These are phyloP conservation scores for Rubia yunnanensis DNA, from an alignment of 257 asterid genomes.

Conservation along the genomic window DNA sequence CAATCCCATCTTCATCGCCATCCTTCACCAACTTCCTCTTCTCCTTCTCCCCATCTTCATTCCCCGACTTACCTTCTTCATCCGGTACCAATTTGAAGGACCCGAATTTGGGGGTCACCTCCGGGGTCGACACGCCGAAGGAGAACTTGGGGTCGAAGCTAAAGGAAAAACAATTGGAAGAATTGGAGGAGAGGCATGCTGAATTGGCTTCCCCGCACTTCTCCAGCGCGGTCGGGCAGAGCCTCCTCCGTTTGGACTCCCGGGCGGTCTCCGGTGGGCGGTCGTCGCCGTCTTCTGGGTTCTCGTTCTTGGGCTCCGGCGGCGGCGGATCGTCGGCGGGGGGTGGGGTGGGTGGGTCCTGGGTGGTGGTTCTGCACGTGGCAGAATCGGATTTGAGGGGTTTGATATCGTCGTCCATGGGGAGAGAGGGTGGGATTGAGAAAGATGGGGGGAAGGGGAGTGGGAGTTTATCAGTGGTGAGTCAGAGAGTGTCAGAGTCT, in stretches of 20 bases:
- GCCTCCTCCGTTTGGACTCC: conserved; percentile 11
- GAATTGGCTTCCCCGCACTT: conserved; percentile 10
- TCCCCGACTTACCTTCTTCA: background rate
- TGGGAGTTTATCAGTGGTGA: background rate
- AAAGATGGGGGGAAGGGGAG: background rate
- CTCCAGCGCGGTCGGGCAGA: conserved; percentile 16
- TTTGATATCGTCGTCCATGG: background rate
- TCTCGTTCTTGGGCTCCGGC: background rate
- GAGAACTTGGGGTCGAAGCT: conserved; percentile 15
- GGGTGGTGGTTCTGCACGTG: background rate
- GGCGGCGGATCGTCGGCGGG: background rate
- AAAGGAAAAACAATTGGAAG: conserved; percentile 10
- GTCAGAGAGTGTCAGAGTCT: background rate
- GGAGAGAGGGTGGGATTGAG: background rate
- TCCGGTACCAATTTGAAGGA: conserved; percentile 14
- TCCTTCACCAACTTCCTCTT: background rate
- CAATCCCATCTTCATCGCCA: background rate
- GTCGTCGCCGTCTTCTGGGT: conserved; percentile 6
- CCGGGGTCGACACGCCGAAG: conserved; percentile 14
- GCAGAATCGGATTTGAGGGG: background rate
- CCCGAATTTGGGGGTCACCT: conserved; percentile 22
- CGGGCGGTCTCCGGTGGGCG: background rate
- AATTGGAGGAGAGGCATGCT: background rate
- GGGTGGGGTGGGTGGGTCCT: background rate
- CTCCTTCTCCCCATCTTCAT: background rate